Evolutionary conservation across 2,329 filamentous ascomycete species (phyloP).

Genomic region (Ceratocystis diversiconidia): DNA sequence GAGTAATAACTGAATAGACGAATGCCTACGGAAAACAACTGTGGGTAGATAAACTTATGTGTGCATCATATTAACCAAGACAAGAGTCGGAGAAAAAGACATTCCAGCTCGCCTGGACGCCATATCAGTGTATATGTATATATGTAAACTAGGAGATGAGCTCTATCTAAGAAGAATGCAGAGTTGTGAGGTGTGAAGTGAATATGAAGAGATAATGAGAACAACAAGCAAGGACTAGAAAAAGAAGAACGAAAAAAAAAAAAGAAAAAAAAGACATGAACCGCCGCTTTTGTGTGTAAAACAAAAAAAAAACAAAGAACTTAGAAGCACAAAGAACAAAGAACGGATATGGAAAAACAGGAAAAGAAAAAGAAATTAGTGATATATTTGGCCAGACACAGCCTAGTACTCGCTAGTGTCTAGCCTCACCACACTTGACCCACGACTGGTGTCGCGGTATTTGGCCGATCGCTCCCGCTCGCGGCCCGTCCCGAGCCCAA

Average conservation of each 20-base stretch:
- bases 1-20: not conserved
- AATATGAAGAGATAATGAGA: slow-evolving; percentile 4
- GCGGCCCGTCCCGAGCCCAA: not conserved
- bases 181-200: not conserved
- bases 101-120: not conserved
- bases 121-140: not conserved
- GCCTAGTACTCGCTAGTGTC: not conserved
- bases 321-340: not conserved
- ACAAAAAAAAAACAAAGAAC: not conserved
- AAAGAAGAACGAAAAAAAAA: too few relatives aligned
- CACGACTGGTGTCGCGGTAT: not conserved
- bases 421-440: not conserved
- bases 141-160: not conserved
- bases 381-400: not conserved
- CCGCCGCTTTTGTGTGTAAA: not conserved
- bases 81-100: not conserved
- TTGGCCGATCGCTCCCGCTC: not conserved
- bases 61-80: not conserved
- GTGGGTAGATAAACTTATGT: not conserved
- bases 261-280: too few relatives aligned
- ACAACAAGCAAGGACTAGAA: not conserved
- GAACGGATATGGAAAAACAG: not conserved
- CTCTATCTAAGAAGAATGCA: slow-evolving; percentile 1
- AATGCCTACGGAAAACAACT: not conserved
- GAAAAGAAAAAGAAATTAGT: not conserved